Conservation (phyloP, 176 grass and related monocot species). For the Hyparrhenia diplandra region DNA sequence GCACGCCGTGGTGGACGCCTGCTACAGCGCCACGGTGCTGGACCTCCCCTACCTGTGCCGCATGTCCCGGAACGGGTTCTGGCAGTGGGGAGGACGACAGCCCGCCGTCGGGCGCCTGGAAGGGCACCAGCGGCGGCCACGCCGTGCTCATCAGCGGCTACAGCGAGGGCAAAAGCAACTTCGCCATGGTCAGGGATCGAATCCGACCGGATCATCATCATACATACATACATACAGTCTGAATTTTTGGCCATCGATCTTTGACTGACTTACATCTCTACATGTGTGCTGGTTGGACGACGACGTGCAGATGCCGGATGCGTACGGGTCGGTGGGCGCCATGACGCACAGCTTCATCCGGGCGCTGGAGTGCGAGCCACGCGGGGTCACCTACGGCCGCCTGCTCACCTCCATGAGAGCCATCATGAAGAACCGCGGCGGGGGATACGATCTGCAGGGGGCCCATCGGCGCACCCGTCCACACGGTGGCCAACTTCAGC, state of each 20-base stretch:
- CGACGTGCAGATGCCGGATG: slow-evolving; percentile 15
- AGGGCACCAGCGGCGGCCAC: slow-evolving; percentile 40
- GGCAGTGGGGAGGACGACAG: slow-evolving; percentile 43
- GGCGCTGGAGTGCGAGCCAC: slow-evolving; percentile 53
- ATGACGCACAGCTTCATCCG: slow-evolving; percentile 92
- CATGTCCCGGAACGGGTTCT: slow-evolving; percentile 30
- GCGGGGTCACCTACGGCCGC: slow-evolving; percentile 56
- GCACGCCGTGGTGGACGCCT: slow-evolving; percentile 81
- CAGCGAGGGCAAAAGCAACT: slow-evolving; percentile 26
- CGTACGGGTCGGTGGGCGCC: slow-evolving; percentile 48
- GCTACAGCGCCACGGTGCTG: slow-evolving; percentile 83
- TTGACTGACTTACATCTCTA: neutral
- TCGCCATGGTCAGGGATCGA: neutral
- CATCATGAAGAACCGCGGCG: slow-evolving; percentile 36
- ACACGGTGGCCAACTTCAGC: slow-evolving; percentile 52
- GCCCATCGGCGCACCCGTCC: slow-evolving; percentile 43
- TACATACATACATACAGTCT: neutral
- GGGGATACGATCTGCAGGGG: slow-evolving; percentile 31
- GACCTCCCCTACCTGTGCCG: slow-evolving; percentile 75
- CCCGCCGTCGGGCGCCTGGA: slow-evolving; percentile 15
- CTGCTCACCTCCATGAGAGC: slow-evolving; percentile 66
- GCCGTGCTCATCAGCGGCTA: slow-evolving; percentile 51
- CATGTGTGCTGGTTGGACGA: neutral
- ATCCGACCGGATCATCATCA: neutral
- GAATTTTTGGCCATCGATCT: neutral